Percentiles rank a stretch among this genome's conserved stretches.
phyloP scores from a whole-genome alignment of 257 asterid genomes.

The Solanum pimpinellifolium region DNA sequence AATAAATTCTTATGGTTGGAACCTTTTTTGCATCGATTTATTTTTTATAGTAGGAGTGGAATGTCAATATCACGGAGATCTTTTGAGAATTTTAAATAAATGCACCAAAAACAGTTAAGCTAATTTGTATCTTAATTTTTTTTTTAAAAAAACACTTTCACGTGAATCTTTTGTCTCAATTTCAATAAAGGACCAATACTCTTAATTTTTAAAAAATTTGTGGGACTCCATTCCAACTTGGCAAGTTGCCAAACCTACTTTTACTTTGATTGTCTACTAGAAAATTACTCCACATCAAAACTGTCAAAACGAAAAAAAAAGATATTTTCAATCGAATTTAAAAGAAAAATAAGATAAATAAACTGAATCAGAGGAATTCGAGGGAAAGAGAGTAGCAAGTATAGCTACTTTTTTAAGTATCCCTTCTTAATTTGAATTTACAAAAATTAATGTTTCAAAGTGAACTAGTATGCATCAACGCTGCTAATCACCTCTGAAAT shows the following conservation, averaged over 20 bases:
- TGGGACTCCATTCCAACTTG: not conserved
- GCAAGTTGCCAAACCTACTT: not conserved
- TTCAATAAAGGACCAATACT: not conserved
- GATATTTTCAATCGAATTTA: too few species aligned
- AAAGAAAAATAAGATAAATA: not conserved
- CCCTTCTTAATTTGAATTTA: not conserved
- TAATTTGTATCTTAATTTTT: not conserved
- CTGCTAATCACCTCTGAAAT: not conserved
- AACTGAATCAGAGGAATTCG: accelerated
- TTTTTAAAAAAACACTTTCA: not conserved
- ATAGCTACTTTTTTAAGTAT: not conserved
- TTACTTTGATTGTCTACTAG: not conserved
- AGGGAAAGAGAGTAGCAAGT: too few species aligned
- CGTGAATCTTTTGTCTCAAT: not conserved
- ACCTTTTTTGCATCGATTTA: too few species aligned
- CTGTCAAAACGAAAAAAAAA: too few species aligned
- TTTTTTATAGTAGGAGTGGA: not conserved
- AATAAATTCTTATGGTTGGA: too few species aligned
- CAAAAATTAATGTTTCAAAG: not conserved
- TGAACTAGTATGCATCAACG: not conserved
- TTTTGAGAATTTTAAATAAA: not conserved
- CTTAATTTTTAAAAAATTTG: too few species aligned
- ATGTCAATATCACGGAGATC: not conserved
- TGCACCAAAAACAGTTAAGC: not conserved
- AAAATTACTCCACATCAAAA: not conserved